phyloP scores from a whole-genome alignment of 1,139 yeast genomes.

The Zygosaccharomyces pseudobailii region DNA sequence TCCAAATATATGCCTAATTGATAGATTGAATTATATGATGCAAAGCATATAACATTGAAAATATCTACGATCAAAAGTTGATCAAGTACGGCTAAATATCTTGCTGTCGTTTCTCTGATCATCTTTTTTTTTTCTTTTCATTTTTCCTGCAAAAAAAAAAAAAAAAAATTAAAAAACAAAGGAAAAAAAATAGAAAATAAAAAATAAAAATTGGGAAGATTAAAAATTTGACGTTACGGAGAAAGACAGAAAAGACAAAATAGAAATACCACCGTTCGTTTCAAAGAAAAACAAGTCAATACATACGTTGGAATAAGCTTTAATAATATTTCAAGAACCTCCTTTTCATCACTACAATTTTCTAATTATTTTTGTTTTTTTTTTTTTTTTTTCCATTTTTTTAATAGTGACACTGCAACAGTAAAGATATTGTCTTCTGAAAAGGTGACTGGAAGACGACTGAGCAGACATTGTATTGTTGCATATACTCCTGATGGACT shows the following conservation, averaged over 20 bases:
- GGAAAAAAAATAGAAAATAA: neutral
- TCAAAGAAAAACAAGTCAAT: neutral
- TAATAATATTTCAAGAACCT: neutral
- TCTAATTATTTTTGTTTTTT: neutral
- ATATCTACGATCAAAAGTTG: too few species aligned
- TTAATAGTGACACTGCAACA: neutral
- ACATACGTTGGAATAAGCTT: neutral
- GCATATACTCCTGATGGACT: neutral
- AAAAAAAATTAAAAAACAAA: too few species aligned
- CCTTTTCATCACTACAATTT: neutral
- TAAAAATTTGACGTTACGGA: neutral
- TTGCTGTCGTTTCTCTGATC: neutral
- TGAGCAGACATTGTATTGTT: neutral
- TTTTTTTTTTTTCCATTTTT: neutral
- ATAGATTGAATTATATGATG: too few species aligned
- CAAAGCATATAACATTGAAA: too few species aligned
- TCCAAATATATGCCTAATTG: too few species aligned
- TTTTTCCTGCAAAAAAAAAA: neutral
- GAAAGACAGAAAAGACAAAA: neutral
- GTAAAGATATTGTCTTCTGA: neutral
- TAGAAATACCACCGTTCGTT: neutral
- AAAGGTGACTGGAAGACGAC: neutral
- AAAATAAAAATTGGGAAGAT: neutral
- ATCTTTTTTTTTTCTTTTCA: conserved; percentile 1
- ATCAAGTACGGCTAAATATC: neutral